These are phyloP conservation scores for Lachancea waltii DNA, from an alignment of 805 yeast species.

Conservation along the genomic window DNA sequence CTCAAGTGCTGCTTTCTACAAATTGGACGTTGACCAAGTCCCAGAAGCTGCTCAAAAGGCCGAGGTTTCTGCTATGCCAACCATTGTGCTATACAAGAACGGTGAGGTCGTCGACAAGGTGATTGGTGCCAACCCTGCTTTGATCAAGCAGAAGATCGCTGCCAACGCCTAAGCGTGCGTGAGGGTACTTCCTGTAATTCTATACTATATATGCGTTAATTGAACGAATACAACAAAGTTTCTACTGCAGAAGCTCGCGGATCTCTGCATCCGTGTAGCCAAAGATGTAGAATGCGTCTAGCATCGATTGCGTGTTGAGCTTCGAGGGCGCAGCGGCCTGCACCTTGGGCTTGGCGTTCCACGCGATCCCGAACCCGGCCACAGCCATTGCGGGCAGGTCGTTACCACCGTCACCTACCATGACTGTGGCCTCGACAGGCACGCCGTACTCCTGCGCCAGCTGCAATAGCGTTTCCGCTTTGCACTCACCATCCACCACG, in stretches of 20 bases:
- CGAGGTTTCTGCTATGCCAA: slow-evolving; percentile 58
- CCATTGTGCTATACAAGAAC: slow-evolving; percentile 68
- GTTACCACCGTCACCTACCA: slow-evolving; percentile 97
- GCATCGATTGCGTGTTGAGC: slow-evolving; percentile 65
- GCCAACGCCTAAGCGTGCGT: slow-evolving; percentile 38
- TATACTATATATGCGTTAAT: not conserved
- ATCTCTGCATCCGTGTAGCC: slow-evolving; percentile 64
- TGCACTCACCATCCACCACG: slow-evolving; percentile 78
- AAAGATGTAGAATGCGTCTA: slow-evolving; percentile 72
- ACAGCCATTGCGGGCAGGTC: slow-evolving; percentile 86
- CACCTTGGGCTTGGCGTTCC: slow-evolving; percentile 95
- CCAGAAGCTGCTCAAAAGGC: slow-evolving; percentile 64
- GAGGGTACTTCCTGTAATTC: not conserved
- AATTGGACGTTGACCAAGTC: slow-evolving; percentile 87
- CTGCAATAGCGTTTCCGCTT: slow-evolving; percentile 63
- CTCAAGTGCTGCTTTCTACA: slow-evolving; percentile 67
- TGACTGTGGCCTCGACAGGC: slow-evolving; percentile 52
- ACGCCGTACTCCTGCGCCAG: slow-evolving; percentile 52
- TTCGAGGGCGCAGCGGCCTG: slow-evolving; percentile 77
- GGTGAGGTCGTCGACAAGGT: slow-evolving; percentile 76
- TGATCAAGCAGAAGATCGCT: slow-evolving; percentile 63
- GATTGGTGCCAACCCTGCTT: slow-evolving; percentile 86
- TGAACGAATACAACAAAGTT: not conserved
- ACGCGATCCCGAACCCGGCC: slow-evolving; percentile 93
- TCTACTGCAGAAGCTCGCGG: slow-evolving; percentile 18